These are phyloP conservation scores for Claviceps purpurea DNA, from an alignment of 2,329 filamentous ascomycete genomes.

Conservation along the genomic window DNA sequence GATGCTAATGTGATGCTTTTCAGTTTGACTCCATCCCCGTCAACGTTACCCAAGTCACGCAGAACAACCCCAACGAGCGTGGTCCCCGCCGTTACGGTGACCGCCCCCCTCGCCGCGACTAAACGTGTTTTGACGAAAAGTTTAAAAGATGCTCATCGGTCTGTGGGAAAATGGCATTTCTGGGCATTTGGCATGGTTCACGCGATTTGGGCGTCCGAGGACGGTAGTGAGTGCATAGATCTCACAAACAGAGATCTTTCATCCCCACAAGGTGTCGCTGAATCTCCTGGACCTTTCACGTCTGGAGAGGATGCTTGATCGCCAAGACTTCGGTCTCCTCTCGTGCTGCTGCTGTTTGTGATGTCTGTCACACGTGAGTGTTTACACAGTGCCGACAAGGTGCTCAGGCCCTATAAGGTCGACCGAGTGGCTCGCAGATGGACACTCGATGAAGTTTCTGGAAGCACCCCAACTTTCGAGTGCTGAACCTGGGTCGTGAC, in stretches of 20 bases:
- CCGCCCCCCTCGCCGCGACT: conserved; percentile 31
- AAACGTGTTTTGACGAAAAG: conserved; percentile 7
- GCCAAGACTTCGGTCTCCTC: conserved; percentile 39
- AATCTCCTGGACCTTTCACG: conserved; percentile 40
- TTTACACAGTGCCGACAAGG: not conserved
- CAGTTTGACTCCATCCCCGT: conserved; percentile 96
- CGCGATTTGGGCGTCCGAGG: conserved; percentile 43
- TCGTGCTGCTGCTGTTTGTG: not conserved
- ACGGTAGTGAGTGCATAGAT: conserved; percentile 46
- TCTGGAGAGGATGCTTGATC: conserved; percentile 77
- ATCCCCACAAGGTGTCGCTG: conserved; percentile 75
- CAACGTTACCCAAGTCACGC: conserved; percentile 83
- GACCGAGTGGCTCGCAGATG: too few species aligned
- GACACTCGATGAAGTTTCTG: too few species aligned
- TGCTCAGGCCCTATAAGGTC: not conserved
- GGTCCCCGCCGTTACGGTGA: conserved; percentile 62
- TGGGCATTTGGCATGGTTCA: conserved; percentile 29
- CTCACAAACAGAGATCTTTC: conserved; percentile 42
- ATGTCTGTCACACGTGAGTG: not conserved
- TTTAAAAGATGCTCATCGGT: conserved; percentile 7
- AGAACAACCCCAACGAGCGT: conserved; percentile 77
- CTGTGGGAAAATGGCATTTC: conserved; percentile 24
- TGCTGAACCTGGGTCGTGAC: too few species aligned
- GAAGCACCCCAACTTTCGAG: too few species aligned
- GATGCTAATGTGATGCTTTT: conserved; percentile 16